Conservation (phyloP, 208 protist species). For the Trypanosoma rangeli region DNA sequence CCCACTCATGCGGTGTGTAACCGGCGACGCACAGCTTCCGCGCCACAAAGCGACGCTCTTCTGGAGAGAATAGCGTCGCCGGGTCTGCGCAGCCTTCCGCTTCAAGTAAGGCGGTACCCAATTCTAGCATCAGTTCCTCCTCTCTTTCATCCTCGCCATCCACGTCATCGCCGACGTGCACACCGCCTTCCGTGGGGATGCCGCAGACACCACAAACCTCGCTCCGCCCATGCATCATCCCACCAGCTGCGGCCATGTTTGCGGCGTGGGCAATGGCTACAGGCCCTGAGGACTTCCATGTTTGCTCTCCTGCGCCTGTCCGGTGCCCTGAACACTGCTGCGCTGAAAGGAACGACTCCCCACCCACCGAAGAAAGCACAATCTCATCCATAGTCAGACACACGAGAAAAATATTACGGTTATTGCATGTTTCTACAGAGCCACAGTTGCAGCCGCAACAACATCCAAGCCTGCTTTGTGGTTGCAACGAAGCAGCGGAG, state of each 20-base stretch:
- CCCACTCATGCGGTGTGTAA: conserved; percentile 62
- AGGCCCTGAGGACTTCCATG: neutral
- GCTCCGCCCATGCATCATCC: neutral
- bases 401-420: conserved; percentile 50
- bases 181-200: conserved; percentile 13
- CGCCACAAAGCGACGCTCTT: conserved; percentile 35
- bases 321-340: neutral
- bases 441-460: no score
- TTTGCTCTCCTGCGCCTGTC: neutral
- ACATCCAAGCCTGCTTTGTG: no score
- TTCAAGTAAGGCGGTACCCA: conserved; percentile 32
- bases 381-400: conserved; percentile 78
- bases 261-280: neutral
- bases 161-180: neutral
- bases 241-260: neutral
- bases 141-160: conserved; percentile 10
- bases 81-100: conserved; percentile 12
- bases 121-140: conserved; percentile 32
- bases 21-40: conserved; percentile 48
- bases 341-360: conserved; percentile 31
- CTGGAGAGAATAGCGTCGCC: neutral
- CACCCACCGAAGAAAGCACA: conserved; percentile 64
- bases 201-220: neutral
- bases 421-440: neutral
- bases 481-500: neutral